phyloP scores from a whole-genome alignment of 2,329 filamentous ascomycete genomes.

The Lachnellula subtilissima region DNA sequence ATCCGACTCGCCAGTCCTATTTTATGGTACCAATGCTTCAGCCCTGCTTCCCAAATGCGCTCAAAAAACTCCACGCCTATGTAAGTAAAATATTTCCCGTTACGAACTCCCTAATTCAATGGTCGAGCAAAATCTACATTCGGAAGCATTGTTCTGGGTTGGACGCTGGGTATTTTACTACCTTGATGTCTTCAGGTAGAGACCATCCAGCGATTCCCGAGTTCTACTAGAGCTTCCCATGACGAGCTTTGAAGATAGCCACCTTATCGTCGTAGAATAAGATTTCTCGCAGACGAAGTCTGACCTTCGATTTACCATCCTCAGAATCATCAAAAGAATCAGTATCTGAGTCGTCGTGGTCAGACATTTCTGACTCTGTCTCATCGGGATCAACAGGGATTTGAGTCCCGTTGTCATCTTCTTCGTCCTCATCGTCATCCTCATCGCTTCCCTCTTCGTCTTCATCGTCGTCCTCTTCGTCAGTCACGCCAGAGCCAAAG shows the following conservation, averaged over 20 bases:
- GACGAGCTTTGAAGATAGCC: slow-evolving; percentile 70
- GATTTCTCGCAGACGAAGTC: slow-evolving; percentile 69
- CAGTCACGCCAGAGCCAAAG: slow-evolving; percentile 35
- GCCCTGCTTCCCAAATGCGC: slow-evolving; percentile 13
- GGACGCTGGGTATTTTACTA: background rate
- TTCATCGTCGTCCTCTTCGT: slow-evolving; percentile 44
- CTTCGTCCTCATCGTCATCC: slow-evolving; percentile 40
- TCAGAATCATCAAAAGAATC: slow-evolving; percentile 48
- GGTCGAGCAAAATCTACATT: background rate
- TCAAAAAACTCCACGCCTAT: slow-evolving; percentile 18
- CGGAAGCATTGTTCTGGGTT: background rate
- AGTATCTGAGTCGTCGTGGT: slow-evolving; percentile 43
- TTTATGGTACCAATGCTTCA: slow-evolving; percentile 9
- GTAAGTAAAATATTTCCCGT: slow-evolving; percentile 2
- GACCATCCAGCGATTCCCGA: background rate
- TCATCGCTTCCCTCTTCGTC: slow-evolving; percentile 44
- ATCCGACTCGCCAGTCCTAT: slow-evolving; percentile 3
- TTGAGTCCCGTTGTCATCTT: slow-evolving; percentile 34
- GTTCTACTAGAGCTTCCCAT: slow-evolving; percentile 24
- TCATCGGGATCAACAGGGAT: slow-evolving; percentile 33
- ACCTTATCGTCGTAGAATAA: slow-evolving; percentile 82
- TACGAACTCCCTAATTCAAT: background rate
- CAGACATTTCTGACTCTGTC: slow-evolving; percentile 33
- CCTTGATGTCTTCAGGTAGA: background rate
- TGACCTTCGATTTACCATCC: slow-evolving; percentile 35